Base-by-base conservation (phyloP, 306 rosid genomes). In the Lathyrus sativus region DNA sequence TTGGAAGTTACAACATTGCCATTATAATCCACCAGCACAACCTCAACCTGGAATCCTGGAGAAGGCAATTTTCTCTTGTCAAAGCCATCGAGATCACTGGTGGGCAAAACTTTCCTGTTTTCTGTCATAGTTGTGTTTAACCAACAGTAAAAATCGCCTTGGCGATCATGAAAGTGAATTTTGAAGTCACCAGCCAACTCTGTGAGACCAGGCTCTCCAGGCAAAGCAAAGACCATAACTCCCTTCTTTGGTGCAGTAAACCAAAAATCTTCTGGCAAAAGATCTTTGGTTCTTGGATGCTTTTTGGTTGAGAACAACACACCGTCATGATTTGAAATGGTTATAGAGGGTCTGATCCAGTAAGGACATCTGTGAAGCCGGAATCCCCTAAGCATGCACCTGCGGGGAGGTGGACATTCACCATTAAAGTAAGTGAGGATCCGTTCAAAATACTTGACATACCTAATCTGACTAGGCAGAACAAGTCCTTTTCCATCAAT, bases 111-210 rank as follows among this genome's bases (percentile, higher is more conserved):
- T 88, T 90, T 90, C 75, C 97, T 85, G 69, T 90, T 84, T 85
- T 95, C 97, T 1, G 79, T 88, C 99, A 95, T 90, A 1, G 95
- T 87, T 58, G 96, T 95, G 88, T 95, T 95, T 66, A 90, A 76
- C 99, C 97, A 95, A 82, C 96, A 95, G 82, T 90, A 90, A 84
- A 90, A 95, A 78, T 95, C 97, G 83, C 99, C 99, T 80, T 90
- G 97, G 44, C 97, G 96, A 37, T 90, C 95, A 33, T 88, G 97
- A 56, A 95, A 95, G 70, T 90, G 97, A 78, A 95, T 81, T 84
- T 90, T 95, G 86, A 95, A 87, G 83, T 95, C 99, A 77, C 99
- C 99, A 55, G 55, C 68, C 72, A 95, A 69, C 76, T 95, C 97
- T 4, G 99, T 82, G 72, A 95, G 87, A 75, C 99, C 99, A 18